Conservation (phyloP, 2,329 filamentous ascomycete species). For the Pestalotiopsis sp. region DNA sequence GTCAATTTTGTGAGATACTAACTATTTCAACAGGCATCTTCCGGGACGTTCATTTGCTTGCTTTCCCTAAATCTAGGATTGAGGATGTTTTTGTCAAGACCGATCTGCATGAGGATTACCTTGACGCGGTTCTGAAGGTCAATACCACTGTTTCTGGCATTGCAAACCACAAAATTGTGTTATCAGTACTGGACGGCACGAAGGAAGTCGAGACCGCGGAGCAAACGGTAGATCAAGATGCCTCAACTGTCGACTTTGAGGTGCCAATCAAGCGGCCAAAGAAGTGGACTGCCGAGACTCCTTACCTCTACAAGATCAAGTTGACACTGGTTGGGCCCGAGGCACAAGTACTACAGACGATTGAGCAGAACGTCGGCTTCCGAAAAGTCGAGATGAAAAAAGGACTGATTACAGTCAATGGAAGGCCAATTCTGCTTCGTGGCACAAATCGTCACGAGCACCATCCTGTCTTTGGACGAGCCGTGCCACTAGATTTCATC, state of each 20-base stretch:
- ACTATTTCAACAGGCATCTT: conserved; percentile 56
- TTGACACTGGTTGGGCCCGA: conserved; percentile 37
- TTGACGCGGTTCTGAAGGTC: conserved; percentile 50
- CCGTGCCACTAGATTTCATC: conserved; percentile 65
- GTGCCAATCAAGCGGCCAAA: conserved; percentile 53
- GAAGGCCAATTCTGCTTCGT: conserved; percentile 60
- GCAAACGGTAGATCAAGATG: neutral
- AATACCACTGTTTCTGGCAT: conserved; percentile 34
- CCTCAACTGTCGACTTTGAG: conserved; percentile 10
- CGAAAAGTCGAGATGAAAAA: conserved; percentile 64
- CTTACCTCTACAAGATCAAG: conserved; percentile 59
- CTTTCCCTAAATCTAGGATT: conserved; percentile 55
- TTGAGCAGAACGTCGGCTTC: conserved; percentile 63
- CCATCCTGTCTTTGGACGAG: conserved; percentile 63
- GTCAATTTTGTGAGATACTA: no score
- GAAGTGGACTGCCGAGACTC: conserved; percentile 73
- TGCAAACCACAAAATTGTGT: neutral
- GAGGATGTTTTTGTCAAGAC: conserved; percentile 62
- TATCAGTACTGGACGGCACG: conserved; percentile 9
- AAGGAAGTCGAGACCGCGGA: neutral
- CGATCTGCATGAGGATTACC: conserved; percentile 52
- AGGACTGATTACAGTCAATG: conserved; percentile 65
- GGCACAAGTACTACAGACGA: conserved; percentile 34
- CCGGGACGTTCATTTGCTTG: conserved; percentile 65
- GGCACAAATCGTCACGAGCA: conserved; percentile 74